phyloP scores from a whole-genome alignment of 441 rosid species.

The Adansonia gregorii region DNA sequence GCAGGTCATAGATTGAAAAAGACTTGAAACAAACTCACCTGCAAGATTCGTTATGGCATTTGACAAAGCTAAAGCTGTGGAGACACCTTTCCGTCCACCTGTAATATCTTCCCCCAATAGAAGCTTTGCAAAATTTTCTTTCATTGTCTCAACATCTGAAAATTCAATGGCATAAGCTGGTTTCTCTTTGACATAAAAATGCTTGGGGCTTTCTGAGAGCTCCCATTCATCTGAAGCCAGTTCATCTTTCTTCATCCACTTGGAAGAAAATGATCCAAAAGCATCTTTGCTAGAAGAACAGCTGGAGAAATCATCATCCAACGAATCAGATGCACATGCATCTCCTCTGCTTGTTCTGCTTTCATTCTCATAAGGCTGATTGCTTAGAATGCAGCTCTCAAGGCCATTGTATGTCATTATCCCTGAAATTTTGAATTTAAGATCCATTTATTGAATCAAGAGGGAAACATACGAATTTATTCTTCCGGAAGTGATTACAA shows the following conservation, averaged over 20 bases:
- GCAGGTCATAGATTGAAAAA: neutral
- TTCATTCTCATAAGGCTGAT: constrained; percentile 80
- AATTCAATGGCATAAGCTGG: constrained; percentile 43
- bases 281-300: constrained; percentile 93
- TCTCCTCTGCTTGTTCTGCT: constrained; percentile 84
- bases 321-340: constrained; percentile 74
- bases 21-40: constrained; percentile 46
- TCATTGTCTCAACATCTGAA: constrained; percentile 81
- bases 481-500: constrained; percentile 10
- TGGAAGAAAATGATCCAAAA: constrained; percentile 82
- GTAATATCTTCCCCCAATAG: constrained; percentile 84
- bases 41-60: constrained; percentile 89
- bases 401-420: constrained; percentile 83
- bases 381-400: constrained; percentile 79
- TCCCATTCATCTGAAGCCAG: constrained; percentile 64
- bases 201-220: constrained; percentile 54
- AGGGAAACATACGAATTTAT: neutral
- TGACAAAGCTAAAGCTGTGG: constrained; percentile 81
- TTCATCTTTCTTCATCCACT: constrained; percentile 74
- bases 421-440: constrained; percentile 48
- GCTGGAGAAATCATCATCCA: constrained; percentile 83
- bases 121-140: constrained; percentile 81
- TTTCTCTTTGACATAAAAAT: constrained; percentile 62
- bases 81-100: constrained; percentile 77
- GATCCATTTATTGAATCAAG: constrained; percentile 8